Evolutionary conservation across 306 rosid species (phyloP), one percentile per base, ranked within the genome.

Genomic region (Purshia tridentata): DNA sequence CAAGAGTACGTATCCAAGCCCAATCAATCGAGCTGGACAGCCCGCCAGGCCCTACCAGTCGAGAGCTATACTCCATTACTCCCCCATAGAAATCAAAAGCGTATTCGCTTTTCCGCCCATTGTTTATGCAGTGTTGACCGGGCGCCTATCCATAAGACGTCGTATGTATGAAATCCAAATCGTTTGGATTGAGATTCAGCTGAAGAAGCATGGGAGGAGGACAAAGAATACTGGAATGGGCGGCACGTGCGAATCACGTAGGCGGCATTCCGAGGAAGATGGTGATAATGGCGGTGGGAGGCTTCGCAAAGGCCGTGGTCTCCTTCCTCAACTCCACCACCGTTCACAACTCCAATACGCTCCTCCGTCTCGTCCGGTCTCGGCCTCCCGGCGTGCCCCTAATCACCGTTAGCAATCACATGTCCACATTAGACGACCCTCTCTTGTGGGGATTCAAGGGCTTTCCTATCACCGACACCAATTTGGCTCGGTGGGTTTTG

Each of bases 401-500:
- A 66, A 77, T 94, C 65, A 94, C 97, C 40, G 90, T 91, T 4
- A 88, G 97, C 95, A 94, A 94, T 63, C 98, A 94, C 79, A 89
- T 91, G 96, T 94, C 98, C 76, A 91, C 96, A 86, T 81, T 94
- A 78, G 98, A 94, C 65, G 98, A 94, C 85, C 98, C 97, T 0
- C 44, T 80, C 9, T 72, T 94, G 84, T 94, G 98, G 98, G 97
- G 91, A 0, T 91, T 94, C 74, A 84, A 78, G 77, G 97, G 95
- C 20, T 94, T 91, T 54, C 96, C 98, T 12, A 69, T 71, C 52
- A 75, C 51, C 4, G 84, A 94, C 55, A 64, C 89, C 4, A 81
- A 68, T 12, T 70, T 86, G 44, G 84, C 82, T 50, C 78, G 98
- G 39, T 94, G 98, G 96, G 96, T 89, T 3, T 84, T 91, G 18